Conservation (phyloP, 1,284 basidiomycete genomes). For the Inonotus obliquus region DNA sequence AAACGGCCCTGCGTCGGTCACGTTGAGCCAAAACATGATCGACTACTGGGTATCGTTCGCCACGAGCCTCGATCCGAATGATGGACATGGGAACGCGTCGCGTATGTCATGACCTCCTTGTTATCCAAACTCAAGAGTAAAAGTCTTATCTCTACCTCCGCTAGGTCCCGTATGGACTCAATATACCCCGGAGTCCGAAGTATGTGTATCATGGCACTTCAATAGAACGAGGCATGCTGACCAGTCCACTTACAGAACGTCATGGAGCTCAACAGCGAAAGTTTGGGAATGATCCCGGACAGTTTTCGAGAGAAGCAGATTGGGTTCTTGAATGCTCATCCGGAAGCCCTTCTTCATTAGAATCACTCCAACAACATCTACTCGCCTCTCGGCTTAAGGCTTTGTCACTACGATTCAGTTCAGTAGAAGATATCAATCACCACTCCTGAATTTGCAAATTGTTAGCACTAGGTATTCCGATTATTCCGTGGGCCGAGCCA, state of each 20-base stretch:
- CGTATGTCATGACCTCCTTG: slow-evolving; percentile 1
- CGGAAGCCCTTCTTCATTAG: not conserved
- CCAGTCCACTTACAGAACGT: not conserved
- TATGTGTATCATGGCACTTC: slow-evolving; percentile 18
- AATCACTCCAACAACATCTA: too few species aligned
- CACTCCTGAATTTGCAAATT: too few species aligned
- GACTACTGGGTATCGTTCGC: slow-evolving; percentile 52
- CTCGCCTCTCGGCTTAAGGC: too few species aligned
- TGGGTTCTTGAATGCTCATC: slow-evolving; percentile 32
- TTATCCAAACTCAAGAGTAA: not conserved
- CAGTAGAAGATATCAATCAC: too few species aligned
- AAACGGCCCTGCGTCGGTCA: slow-evolving; percentile 26
- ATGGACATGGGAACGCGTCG: slow-evolving; percentile 33
- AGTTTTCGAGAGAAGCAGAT: slow-evolving; percentile 33
- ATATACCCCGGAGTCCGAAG: slow-evolving; percentile 20
- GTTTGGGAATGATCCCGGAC: slow-evolving; percentile 35
- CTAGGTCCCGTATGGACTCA: slow-evolving; percentile 34
- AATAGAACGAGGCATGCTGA: not conserved
- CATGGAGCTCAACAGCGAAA: slow-evolving; percentile 29
- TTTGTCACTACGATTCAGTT: too few species aligned
- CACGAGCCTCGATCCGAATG: slow-evolving; percentile 44
- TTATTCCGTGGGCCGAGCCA: too few species aligned
- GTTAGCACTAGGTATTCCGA: too few species aligned
- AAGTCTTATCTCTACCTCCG: not conserved
- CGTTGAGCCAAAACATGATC: slow-evolving; percentile 37